Percentiles rank a stretch among this genome's conserved stretches.
phyloP scores from a whole-genome alignment of 768 basidiomycete species.

The Podaxis rugospora region DNA sequence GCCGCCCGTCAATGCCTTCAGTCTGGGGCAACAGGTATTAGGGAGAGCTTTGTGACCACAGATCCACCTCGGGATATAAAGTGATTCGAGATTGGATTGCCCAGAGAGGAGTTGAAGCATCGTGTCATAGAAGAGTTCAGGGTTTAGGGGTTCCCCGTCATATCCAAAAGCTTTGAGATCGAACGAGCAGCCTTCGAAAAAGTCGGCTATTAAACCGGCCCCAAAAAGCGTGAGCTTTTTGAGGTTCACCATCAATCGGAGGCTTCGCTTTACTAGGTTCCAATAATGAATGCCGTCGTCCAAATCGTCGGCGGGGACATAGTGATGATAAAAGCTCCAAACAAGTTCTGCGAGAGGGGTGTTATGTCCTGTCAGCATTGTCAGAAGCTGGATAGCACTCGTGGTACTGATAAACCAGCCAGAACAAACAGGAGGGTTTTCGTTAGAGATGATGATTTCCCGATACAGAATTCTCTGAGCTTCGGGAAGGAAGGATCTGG shows the following conservation, averaged over 20 bases:
- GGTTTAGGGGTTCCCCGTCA: background rate
- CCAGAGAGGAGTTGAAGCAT: background rate
- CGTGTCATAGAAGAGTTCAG: background rate
- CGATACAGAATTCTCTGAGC: background rate
- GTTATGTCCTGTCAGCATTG: background rate
- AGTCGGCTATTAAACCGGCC: background rate
- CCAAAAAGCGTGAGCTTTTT: background rate
- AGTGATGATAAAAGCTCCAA: background rate
- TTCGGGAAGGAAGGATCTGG: background rate
- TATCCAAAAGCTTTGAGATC: background rate
- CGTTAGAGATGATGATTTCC: background rate
- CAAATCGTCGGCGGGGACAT: background rate
- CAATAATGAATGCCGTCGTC: background rate
- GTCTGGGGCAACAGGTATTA: background rate
- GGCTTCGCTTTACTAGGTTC: background rate
- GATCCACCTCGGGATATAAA: background rate
- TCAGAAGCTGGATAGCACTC: background rate
- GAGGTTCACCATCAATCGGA: background rate
- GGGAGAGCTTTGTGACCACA: background rate
- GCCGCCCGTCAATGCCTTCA: background rate
- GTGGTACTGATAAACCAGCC: background rate
- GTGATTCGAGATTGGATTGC: background rate
- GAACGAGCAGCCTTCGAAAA: background rate
- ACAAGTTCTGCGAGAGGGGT: background rate
- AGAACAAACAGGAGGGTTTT: background rate